Evolutionary conservation across 352 stramenopile genomes (phyloP).

Genomic region (Sclerospora graminicola): DNA sequence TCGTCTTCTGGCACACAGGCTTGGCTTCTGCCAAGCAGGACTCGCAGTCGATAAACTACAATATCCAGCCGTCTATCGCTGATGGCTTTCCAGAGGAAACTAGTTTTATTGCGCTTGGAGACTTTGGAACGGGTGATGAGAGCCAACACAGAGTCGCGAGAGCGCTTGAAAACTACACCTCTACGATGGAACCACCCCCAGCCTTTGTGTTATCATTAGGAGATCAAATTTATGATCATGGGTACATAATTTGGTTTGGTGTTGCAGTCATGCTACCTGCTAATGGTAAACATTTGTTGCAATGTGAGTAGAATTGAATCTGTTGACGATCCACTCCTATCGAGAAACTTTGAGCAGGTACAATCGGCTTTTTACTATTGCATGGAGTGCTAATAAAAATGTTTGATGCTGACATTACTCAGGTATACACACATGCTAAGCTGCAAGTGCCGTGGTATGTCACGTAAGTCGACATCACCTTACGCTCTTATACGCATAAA

Average conservation of each 20-base stretch:
- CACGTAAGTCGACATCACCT: slow-evolving; percentile 33
- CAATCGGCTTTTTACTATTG: neutral
- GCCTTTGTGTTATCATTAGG: slow-evolving; percentile 76
- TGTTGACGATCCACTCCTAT: slow-evolving; percentile 41
- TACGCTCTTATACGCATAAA: neutral
- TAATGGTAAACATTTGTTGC: neutral
- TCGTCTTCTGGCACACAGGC: slow-evolving; percentile 33
- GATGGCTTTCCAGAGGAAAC: slow-evolving; percentile 45
- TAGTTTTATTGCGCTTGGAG: slow-evolving; percentile 72
- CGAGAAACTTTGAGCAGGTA: slow-evolving; percentile 72
- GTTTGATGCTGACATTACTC: too few relatives aligned
- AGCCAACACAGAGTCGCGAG: slow-evolving; percentile 49
- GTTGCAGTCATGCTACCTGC: neutral
- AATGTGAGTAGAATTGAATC: slow-evolving; percentile 36
- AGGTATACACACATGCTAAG: slow-evolving; percentile 67
- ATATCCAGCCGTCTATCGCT: slow-evolving; percentile 18
- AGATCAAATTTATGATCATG: slow-evolving; percentile 81
- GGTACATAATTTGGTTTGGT: too few relatives aligned
- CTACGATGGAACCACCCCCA: slow-evolving; percentile 41
- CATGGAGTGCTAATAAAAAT: neutral
- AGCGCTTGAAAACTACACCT: slow-evolving; percentile 48
- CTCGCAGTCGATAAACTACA: slow-evolving; percentile 7
- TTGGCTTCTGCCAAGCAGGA: slow-evolving; percentile 5
- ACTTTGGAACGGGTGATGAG: slow-evolving; percentile 67
- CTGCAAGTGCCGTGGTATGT: slow-evolving; percentile 80